phyloP scores from a whole-genome alignment of 2,329 filamentous ascomycete genomes.

The Ophiostoma montium region DNA sequence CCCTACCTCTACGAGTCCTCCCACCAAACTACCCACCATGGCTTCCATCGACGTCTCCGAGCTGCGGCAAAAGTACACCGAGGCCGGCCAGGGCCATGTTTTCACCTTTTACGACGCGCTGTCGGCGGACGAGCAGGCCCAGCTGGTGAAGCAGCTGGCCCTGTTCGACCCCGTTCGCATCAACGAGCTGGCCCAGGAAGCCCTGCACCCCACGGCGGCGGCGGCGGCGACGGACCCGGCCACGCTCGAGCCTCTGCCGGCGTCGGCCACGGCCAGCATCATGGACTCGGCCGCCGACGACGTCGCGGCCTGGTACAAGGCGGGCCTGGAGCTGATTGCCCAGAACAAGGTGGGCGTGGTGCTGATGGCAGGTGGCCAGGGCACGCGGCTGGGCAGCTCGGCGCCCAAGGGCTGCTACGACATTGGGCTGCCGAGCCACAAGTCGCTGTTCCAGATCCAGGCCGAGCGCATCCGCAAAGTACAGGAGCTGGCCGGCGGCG shows the following conservation, averaged over 20 bases:
- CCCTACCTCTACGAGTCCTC: too few relatives aligned
- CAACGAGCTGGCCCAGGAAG: slow-evolving; percentile 72
- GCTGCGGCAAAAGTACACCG: slow-evolving; percentile 58
- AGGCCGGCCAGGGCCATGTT: slow-evolving; percentile 67
- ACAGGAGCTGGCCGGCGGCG: slow-evolving; percentile 52
- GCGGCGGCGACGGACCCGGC: slow-evolving; percentile 42
- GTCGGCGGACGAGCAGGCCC: slow-evolving; percentile 54
- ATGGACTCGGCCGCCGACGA: slow-evolving; percentile 73
- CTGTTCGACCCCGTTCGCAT: slow-evolving; percentile 74
- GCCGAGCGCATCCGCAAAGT: slow-evolving; percentile 84
- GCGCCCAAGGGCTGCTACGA: slow-evolving; percentile 96
- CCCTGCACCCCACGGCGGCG: slow-evolving; percentile 58
- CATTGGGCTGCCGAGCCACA: slow-evolving; percentile 82
- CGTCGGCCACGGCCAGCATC: slow-evolving; percentile 74
- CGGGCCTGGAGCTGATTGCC: slow-evolving; percentile 65
- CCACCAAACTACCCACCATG: too few relatives aligned
- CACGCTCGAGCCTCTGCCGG: slow-evolving; percentile 72
- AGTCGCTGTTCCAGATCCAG: slow-evolving; percentile 95
- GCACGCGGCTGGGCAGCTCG: slow-evolving; percentile 84
- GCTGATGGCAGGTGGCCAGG: slow-evolving; percentile 93
- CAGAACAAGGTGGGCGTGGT: slow-evolving; percentile 73
- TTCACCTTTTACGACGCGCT: slow-evolving; percentile 82
- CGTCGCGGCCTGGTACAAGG: slow-evolving; percentile 71
- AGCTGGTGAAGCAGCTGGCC: slow-evolving; percentile 68
- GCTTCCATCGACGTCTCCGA: slow-evolving; percentile 36